Evolutionary conservation across 2,329 filamentous ascomycete species (phyloP).

Genomic region (Penicillium sp.): DNA sequence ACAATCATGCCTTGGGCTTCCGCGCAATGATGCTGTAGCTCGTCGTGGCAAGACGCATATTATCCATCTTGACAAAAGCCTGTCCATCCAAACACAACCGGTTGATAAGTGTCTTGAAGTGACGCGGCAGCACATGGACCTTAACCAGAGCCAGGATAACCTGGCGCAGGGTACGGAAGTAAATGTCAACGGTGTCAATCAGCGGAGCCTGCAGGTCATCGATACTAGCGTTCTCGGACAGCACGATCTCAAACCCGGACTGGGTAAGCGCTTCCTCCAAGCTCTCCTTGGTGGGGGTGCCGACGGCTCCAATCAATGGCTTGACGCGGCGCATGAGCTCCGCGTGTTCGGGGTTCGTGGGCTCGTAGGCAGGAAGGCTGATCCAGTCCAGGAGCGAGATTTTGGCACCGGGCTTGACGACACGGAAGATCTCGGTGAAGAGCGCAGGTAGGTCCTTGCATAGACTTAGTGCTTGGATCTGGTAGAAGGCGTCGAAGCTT

Average conservation of each 20-base stretch:
- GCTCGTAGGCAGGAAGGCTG: slow-evolving; percentile 52
- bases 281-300: slow-evolving; percentile 51
- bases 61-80: slow-evolving; percentile 58
- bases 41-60: slow-evolving; percentile 53
- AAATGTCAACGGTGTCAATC: slow-evolving; percentile 56
- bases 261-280: slow-evolving; percentile 48
- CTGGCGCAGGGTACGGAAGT: slow-evolving; percentile 53
- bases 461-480: slow-evolving; percentile 58
- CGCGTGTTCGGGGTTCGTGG: slow-evolving; percentile 48
- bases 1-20: slow-evolving; percentile 37
- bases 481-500: slow-evolving; percentile 56
- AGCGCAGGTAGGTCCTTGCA: slow-evolving; percentile 51
- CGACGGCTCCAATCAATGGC: slow-evolving; percentile 56
- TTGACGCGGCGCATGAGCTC: slow-evolving; percentile 57
- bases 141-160: slow-evolving; percentile 52
- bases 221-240: slow-evolving; percentile 54
- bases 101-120: slow-evolving; percentile 56
- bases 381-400: slow-evolving; percentile 56
- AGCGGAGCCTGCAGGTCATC: slow-evolving; percentile 53
- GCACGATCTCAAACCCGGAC: slow-evolving; percentile 50
- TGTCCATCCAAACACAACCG: slow-evolving; percentile 54
- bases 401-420: slow-evolving; percentile 53
- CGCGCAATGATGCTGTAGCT: slow-evolving; percentile 55
- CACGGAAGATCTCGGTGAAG: slow-evolving; percentile 51
- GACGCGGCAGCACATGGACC: slow-evolving; percentile 48